phyloP scores from a whole-genome alignment of 192 early-diverging fungal species.

The Coemansia sp. region DNA sequence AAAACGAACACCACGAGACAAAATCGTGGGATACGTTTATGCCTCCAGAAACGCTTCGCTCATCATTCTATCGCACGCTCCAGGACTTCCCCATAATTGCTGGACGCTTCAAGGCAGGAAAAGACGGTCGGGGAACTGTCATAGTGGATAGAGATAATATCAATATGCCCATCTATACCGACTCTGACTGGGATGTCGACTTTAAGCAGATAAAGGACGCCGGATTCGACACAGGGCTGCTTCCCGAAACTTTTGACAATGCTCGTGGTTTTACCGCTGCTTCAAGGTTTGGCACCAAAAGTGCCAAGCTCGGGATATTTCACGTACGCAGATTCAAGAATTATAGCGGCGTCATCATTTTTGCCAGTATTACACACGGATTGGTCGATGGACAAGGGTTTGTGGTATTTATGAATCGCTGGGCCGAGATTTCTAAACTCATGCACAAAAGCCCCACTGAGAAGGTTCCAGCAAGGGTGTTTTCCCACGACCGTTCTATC shows the following conservation, averaged over 20 bases:
- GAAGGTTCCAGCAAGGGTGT: not conserved
- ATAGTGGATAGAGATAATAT: slow-evolving; percentile 12
- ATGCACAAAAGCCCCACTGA: not conserved
- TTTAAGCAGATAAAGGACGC: not conserved
- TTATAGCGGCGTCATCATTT: slow-evolving; percentile 22
- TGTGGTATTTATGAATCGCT: slow-evolving; percentile 23
- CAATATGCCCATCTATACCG: slow-evolving; percentile 31
- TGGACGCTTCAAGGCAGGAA: slow-evolving; percentile 2
- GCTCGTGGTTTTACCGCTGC: not conserved
- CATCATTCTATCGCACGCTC: slow-evolving; percentile 16
- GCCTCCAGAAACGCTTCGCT: slow-evolving; percentile 11
- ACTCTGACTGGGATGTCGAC: slow-evolving; percentile 10
- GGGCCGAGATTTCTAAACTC: slow-evolving; percentile 9
- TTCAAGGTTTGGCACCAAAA: not conserved
- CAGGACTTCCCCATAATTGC: slow-evolving; percentile 24
- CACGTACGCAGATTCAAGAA: slow-evolving; percentile 19
- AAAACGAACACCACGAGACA: not conserved
- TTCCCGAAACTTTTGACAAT: not conserved
- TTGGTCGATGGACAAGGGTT: slow-evolving; percentile 19
- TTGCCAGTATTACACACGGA: slow-evolving; percentile 21
- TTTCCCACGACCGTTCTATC: not conserved
- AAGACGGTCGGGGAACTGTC: not conserved
- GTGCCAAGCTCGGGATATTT: slow-evolving; percentile 7
- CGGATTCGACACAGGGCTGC: slow-evolving; percentile 8
- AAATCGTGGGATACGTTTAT: slow-evolving; percentile 11